These are phyloP conservation scores for cucumber (Cucumis sativus) DNA, from an alignment of 306 rosid species.

Conservation along the genomic window DNA sequence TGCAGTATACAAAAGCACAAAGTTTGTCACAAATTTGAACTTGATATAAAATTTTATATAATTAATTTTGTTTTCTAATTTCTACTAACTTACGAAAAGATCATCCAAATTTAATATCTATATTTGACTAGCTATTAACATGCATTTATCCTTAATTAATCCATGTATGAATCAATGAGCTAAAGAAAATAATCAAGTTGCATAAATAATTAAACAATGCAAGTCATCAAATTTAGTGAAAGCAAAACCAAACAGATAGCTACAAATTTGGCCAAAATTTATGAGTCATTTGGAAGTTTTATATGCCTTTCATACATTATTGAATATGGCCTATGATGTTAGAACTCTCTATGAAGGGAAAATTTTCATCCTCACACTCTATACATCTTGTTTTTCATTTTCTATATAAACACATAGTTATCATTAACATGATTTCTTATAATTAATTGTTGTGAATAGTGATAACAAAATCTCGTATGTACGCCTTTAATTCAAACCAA, in stretches of 20 bases:
- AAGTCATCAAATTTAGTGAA: constrained; percentile 37
- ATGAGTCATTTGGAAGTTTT: constrained; percentile 24
- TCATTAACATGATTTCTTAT: not conserved
- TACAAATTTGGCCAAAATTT: not conserved
- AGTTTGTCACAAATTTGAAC: too few species aligned
- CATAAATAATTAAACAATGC: not conserved
- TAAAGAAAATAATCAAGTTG: not conserved
- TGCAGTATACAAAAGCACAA: too few species aligned
- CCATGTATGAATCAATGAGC: not conserved
- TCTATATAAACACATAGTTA: not conserved
- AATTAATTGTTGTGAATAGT: not conserved
- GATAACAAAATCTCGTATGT: not conserved
- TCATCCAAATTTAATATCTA: not conserved
- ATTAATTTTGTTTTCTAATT: not conserved
- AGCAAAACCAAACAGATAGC: constrained; percentile 33
- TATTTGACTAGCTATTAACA: constrained; percentile 3
- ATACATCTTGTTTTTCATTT: not conserved
- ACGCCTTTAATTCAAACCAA: too few species aligned
- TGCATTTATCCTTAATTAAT: not conserved
- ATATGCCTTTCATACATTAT: constrained; percentile 26
- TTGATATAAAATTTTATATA: not conserved
- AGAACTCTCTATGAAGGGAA: constrained; percentile 18
- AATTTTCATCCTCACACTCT: constrained; percentile 19
- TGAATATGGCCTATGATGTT: constrained; percentile 13
- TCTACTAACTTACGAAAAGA: not conserved